phyloP scores from a whole-genome alignment of 78 protist genomes.

The Dictyostelium firmibasis region DNA sequence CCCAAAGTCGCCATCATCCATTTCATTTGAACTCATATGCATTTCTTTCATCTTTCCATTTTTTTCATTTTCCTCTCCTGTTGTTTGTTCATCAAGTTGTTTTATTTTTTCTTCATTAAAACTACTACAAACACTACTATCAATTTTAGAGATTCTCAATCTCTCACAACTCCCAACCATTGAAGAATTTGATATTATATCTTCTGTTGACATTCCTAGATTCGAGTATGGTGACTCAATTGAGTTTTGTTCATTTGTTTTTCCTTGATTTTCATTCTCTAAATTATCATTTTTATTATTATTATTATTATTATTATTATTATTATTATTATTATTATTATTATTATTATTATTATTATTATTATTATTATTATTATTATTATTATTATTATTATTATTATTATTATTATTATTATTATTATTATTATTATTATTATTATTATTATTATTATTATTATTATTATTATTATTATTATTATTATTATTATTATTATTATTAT shows the following conservation, averaged over 20 bases:
- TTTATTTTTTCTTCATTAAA: background rate
- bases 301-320: conserved; percentile 17
- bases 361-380: conserved; percentile 2
- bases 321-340: conserved; percentile 12
- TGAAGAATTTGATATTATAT: background rate
- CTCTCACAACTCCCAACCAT: background rate
- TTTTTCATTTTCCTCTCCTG: background rate
- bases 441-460: no score
- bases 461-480: conserved; percentile 12
- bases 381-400: background rate
- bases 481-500: background rate
- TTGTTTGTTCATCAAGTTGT: background rate
- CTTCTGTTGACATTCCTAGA: background rate
- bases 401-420: no score
- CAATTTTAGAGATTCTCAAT: background rate
- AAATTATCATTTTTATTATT: background rate
- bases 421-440: no score
- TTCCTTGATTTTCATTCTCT: background rate
- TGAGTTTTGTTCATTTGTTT: background rate
- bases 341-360: background rate
- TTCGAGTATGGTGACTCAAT: background rate
- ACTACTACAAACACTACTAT: background rate
- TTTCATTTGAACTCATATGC: background rate
- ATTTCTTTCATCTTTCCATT: background rate
- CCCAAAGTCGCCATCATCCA: background rate